A percentile compares a stretch with the other conserved stretches of the same genome.
Conservation (phyloP, 352 stramenopile genomes). For the Globisporangium viniferum region DNA sequence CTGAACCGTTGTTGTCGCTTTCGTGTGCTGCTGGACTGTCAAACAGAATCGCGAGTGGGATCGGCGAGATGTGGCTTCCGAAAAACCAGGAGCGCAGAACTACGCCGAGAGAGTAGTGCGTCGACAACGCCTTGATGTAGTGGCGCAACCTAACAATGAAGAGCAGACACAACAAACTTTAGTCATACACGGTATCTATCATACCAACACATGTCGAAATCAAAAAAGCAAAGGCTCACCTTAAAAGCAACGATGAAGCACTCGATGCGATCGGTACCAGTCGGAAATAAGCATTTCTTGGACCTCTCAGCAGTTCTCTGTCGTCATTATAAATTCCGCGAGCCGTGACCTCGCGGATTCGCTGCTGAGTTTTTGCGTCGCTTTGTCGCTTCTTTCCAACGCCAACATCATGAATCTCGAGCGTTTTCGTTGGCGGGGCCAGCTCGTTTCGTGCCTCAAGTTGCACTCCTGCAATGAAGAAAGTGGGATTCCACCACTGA, state of each 20-base stretch:
- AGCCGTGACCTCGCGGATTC: conserved; percentile 3
- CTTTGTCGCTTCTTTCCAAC: background rate
- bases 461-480: conserved; percentile 35
- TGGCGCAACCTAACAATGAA: conserved; percentile 3
- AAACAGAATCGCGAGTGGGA: conserved; percentile 19
- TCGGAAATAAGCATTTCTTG: conserved; percentile 13
- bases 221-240: background rate
- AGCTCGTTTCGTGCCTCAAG: conserved; percentile 19
- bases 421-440: conserved; percentile 3
- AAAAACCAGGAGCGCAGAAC: conserved; percentile 17
- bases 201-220: background rate
- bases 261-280: conserved; percentile 13
- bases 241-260: conserved; percentile 5
- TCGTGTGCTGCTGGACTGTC: background rate
- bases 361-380: conserved; percentile 6
- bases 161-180: background rate
- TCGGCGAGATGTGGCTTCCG: conserved; percentile 12
- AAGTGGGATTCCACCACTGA: conserved; percentile 28
- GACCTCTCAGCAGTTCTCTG: background rate
- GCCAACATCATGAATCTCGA: conserved; percentile 9
- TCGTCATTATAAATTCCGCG: background rate
- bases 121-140: conserved; percentile 11
- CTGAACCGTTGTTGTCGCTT: background rate
- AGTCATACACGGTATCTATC: background rate
- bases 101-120: conserved; percentile 10